phyloP scores from a whole-genome alignment of 2,329 filamentous ascomycete genomes.

The Myrmaecium sp. region DNA sequence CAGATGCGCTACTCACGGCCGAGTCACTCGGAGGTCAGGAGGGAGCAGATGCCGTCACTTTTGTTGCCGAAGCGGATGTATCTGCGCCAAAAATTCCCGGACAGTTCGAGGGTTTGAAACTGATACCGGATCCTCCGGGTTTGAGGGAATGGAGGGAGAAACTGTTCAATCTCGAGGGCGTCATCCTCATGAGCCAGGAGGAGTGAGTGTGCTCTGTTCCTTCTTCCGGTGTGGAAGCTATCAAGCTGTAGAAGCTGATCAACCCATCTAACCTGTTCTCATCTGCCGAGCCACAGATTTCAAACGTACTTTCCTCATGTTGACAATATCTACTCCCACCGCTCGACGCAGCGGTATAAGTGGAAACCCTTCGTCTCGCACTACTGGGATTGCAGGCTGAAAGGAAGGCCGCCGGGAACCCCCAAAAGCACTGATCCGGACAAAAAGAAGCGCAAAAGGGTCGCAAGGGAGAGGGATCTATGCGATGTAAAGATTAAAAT shows the following conservation, averaged over 20 bases:
- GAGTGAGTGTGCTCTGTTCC: slow-evolving; percentile 46
- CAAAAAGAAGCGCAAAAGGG: slow-evolving; percentile 68
- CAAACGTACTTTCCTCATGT: slow-evolving; percentile 70
- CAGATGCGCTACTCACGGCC: slow-evolving; percentile 5
- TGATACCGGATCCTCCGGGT: slow-evolving; percentile 49
- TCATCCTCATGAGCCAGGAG: slow-evolving; percentile 55
- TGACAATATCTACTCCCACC: slow-evolving; percentile 72
- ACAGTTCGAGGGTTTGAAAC: slow-evolving; percentile 35
- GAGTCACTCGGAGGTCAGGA: no score
- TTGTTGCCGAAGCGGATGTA: slow-evolving; percentile 11
- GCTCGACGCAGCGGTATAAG: slow-evolving; percentile 67
- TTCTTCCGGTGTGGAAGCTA: slow-evolving; percentile 5
- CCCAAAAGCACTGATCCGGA: slow-evolving; percentile 64
- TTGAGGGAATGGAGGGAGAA: slow-evolving; percentile 52
- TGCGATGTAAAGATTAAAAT: slow-evolving; percentile 82
- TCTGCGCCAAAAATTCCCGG: slow-evolving; percentile 30
- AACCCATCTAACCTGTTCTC: slow-evolving; percentile 1
- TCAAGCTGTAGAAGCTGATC: no score
- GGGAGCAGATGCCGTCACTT: no score
- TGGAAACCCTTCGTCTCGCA: slow-evolving; percentile 68
- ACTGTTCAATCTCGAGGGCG: slow-evolving; percentile 59
- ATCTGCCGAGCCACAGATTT: slow-evolving; percentile 33
- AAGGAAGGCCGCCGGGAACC: slow-evolving; percentile 62
- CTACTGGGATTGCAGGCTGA: slow-evolving; percentile 73
- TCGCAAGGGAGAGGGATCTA: slow-evolving; percentile 57